Evolutionary conservation across 352 stramenopile genomes (phyloP), one percentile per base, ranked within the genome.

Genomic region (Aphanomyces cochlioides): DNA sequence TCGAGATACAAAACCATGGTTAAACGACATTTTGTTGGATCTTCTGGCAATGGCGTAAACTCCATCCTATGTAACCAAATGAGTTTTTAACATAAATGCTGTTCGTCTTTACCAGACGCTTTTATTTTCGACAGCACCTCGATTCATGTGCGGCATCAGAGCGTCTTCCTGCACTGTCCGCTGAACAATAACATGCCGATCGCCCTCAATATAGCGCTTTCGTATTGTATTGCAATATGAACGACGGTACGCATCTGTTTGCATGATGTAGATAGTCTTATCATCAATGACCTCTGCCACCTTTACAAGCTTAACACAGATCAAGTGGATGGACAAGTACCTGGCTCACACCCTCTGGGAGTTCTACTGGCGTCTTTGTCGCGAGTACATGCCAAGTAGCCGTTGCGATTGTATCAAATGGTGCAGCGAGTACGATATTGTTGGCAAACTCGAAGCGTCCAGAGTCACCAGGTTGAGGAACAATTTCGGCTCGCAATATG

Each of bases 91-190:
- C 43, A 50, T 50, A 12, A 50, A 50, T 28, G 28, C 28, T 12
- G 17, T 12, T n/a, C 43, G 17, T n/a, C 10, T 17, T 21, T 63
- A 63, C 56, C 56, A 63, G 56, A 34, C 56, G 28, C 56, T 41
- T 38, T 63, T 37, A 28, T 63, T 38, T 15, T 63, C 56, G 19
- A 63, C 28, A 19, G 19, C 17, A 37, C 56, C 56, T 5, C 13
- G 28, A 17, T n/a, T 15, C 56, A 63, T 63, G 3, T 63, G 56
- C 56, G 56, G 56, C 56, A 63, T 63, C 19, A 21, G 28, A 8
- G 34, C 56, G 56, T 63, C 56, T 15, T 63, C 10, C 19, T 47
- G 56, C 13, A 63, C 56, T 6, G 56, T 63, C 4, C 56, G 56
- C 56, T 15, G n/a, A 7, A 63, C 21, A 37, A 63, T 45, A 4